Evolutionary conservation across 139 green algal species (phyloP), one percentile per base, ranked within the genome.

Genomic region (Dunaliella primolecta): DNA sequence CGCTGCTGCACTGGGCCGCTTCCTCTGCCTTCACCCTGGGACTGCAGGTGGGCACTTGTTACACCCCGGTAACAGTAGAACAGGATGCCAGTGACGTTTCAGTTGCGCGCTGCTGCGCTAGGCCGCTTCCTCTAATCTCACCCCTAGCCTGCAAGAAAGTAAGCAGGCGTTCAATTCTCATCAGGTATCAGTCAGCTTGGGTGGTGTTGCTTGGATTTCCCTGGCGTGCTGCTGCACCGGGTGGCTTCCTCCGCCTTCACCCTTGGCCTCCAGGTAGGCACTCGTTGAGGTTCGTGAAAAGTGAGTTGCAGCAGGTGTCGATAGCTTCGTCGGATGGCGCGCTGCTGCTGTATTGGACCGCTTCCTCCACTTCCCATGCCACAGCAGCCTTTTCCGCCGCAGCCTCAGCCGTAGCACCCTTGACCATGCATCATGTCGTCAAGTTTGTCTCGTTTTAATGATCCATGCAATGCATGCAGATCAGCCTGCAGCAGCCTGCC

Each of bases 31-130:
- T 91, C 80, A 92, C 93, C 31, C 88, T 96, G 25, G 56, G 32
- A 2, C 87, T 93, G 36, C 87, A 91, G 87, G 84, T 89, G 2
- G 76, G 74, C 31, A 32, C n/a, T n/a, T n/a, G n/a, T n/a, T n/a
- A n/a, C n/a, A n/a, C n/a, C n/a, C n/a, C n/a, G n/a, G n/a, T n/a
- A n/a, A n/a, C n/a, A n/a, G n/a, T n/a, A n/a, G n/a, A n/a, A n/a
- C n/a, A n/a, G n/a, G n/a, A n/a, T n/a, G n/a, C n/a, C n/a, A n/a
- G n/a, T n/a, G n/a, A n/a, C n/a, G n/a, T n/a, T n/a, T n/a, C n/a
- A n/a, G n/a, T n/a, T 92, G 86, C n/a, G 87, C 92, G 11, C 84
- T 96, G 33, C 88, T 93, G 81, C 95, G 97, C 86, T 97, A 94
- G 94, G 35, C 86, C 2, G 84, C 88, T 2, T 91, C 82, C 81